Conservation (phyloP, 805 yeast species). For the Yamadazyma takamatsuzukensis region DNA sequence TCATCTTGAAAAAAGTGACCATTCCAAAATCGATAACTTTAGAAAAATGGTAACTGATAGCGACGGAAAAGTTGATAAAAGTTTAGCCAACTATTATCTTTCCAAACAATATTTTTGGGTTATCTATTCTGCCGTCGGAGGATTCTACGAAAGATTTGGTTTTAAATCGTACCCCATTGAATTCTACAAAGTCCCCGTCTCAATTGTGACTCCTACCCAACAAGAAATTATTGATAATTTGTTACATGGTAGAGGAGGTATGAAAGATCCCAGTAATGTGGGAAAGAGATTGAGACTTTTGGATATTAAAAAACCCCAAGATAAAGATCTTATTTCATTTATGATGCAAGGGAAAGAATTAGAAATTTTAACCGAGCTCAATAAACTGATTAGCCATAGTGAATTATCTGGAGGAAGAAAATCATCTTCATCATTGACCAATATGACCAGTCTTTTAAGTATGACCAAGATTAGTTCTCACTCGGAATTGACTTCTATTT, state of each 20-base stretch:
- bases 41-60: constrained; percentile 26
- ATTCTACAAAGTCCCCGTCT: constrained; percentile 28
- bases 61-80: constrained; percentile 24
- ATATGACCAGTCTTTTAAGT: constrained; percentile 20
- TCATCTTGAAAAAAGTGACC: constrained; percentile 19
- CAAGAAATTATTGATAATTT: constrained; percentile 20
- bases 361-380: constrained; percentile 34
- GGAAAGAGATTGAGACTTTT: constrained; percentile 31
- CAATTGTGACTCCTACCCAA: constrained; percentile 14
- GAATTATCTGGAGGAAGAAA: constrained; percentile 28
- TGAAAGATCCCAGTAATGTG: constrained; percentile 4
- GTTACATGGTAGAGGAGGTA: constrained; percentile 8
- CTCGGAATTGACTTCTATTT: constrained; percentile 18
- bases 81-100: constrained; percentile 31
- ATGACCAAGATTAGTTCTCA: constrained; percentile 19
- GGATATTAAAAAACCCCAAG: constrained; percentile 18
- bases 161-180: constrained; percentile 39
- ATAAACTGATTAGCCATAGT: constrained; percentile 28
- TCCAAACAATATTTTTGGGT: constrained; percentile 36
- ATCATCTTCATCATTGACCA: constrained; percentile 32
- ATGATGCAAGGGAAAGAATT: constrained; percentile 34
- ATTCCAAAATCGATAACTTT: constrained; percentile 25
- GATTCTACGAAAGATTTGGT: constrained; percentile 62
- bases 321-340: constrained; percentile 25
- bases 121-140: constrained; percentile 73